Percentiles rank a stretch among this genome's conserved stretches.
Evolutionary conservation across 2,329 filamentous ascomycete genomes (phyloP).

Genomic region (Pestalotiopsis sp.): DNA sequence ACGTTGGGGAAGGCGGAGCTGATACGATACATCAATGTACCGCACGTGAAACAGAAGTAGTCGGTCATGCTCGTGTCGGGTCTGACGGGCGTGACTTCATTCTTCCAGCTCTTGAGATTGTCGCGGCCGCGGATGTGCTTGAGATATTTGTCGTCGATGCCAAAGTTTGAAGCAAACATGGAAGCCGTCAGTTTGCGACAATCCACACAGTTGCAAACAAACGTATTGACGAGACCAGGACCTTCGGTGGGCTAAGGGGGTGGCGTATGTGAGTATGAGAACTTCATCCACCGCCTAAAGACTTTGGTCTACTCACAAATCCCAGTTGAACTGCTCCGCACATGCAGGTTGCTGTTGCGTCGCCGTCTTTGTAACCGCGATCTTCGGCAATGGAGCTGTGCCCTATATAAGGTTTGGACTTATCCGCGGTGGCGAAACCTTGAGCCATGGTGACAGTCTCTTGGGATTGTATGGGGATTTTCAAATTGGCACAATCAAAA

Average conservation of each 20-base stretch:
- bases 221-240: conserved; percentile 48
- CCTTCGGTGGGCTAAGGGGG: conserved; percentile 43
- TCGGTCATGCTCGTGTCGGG: conserved; percentile 59
- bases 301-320: conserved; percentile 43
- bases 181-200: conserved; percentile 66
- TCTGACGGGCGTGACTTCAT: conserved; percentile 46
- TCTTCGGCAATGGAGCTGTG: conserved; percentile 39
- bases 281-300: not conserved
- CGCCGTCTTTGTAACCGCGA: conserved; percentile 46
- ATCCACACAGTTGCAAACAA: conserved; percentile 64
- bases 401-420: conserved; percentile 35
- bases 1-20: conserved; percentile 44
- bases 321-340: conserved; percentile 58
- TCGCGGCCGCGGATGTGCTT: conserved; percentile 54
- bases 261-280: not conserved
- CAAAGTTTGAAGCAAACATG: conserved; percentile 65
- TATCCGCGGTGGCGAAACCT: conserved; percentile 1
- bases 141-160: conserved; percentile 45
- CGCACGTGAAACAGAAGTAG: conserved; percentile 62
- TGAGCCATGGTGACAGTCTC: not conserved
- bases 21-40: conserved; percentile 62
- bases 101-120: conserved; percentile 48
- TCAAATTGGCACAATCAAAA: too few relatives aligned
- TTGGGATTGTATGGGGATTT: too few relatives aligned
- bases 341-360: conserved; percentile 61